Conservation (phyloP, 805 yeast species). For the Ogataea haglerorum region DNA sequence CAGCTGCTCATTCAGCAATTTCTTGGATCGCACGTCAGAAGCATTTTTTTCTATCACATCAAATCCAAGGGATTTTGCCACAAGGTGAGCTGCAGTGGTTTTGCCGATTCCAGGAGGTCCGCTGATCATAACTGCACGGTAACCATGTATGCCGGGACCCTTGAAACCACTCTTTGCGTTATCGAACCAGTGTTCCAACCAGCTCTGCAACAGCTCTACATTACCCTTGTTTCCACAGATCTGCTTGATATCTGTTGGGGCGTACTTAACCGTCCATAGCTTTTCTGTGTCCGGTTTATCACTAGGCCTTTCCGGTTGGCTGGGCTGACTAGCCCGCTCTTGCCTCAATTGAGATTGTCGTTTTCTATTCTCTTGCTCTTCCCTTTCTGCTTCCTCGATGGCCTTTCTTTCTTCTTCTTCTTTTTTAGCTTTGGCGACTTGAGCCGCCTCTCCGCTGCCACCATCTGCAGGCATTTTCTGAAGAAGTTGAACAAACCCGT, state of each 20-base stretch:
- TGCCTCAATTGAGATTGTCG: conserved; percentile 23
- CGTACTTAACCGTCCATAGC: conserved; percentile 91
- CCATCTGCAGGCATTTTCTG: conserved; percentile 87
- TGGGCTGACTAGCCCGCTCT: conserved; percentile 16
- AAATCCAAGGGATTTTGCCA: conserved; percentile 66
- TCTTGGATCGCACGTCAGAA: conserved; percentile 86
- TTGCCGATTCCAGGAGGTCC: conserved; percentile 90
- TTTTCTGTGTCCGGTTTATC: conserved; percentile 53
- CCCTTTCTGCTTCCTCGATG: conserved; percentile 47
- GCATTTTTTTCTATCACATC: conserved; percentile 79
- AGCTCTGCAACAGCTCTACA: conserved; percentile 58
- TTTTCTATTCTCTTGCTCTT: conserved; percentile 38
- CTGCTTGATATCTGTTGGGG: conserved; percentile 72
- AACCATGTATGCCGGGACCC: conserved; percentile 63
- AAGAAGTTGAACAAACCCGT: conserved; percentile 75
- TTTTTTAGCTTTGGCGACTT: conserved; percentile 64
- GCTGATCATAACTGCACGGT: conserved; percentile 79
- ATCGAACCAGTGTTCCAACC: conserved; percentile 78
- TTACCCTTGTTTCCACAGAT: conserved; percentile 89
- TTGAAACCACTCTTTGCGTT: conserved; percentile 55
- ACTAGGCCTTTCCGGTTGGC: conserved; percentile 26
- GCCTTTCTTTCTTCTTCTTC: conserved; percentile 63
- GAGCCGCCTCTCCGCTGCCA: conserved; percentile 79
- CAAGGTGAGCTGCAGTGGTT: conserved; percentile 75
- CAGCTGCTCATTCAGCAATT: conserved; percentile 63